Conservation (phyloP, 306 rosid species). For the Malus asiatica region DNA sequence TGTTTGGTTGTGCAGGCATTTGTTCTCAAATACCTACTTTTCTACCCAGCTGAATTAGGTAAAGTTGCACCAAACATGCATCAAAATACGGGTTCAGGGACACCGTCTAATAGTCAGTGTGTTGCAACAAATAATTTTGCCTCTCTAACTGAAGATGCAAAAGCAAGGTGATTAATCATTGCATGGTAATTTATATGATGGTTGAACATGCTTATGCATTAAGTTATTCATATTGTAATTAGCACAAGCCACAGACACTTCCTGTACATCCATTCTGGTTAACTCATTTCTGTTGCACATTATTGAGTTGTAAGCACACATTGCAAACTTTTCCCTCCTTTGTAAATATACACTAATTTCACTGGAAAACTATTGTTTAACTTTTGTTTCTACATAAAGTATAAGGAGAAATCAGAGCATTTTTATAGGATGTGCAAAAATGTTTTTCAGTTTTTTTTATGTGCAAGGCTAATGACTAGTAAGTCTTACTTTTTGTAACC, state of each 20-base stretch:
- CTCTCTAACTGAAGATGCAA: slow-evolving; percentile 62
- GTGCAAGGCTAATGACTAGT: not conserved
- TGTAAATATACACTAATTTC: not conserved
- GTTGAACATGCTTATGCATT: slow-evolving; percentile 14
- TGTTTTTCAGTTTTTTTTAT: not conserved
- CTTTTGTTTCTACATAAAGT: not conserved
- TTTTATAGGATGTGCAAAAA: not conserved
- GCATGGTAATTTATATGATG: slow-evolving; percentile 14
- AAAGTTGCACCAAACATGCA: slow-evolving; percentile 36
- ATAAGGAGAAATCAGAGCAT: not conserved
- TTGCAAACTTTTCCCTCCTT: not conserved
- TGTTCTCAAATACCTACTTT: slow-evolving; percentile 81
- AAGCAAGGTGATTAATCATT: slow-evolving; percentile 66
- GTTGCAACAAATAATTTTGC: slow-evolving; percentile 56
- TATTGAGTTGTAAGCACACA: not conserved
- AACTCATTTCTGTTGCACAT: not conserved
- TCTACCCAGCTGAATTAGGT: slow-evolving; percentile 51
- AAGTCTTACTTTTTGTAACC: not conserved
- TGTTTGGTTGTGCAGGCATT: slow-evolving; percentile 63
- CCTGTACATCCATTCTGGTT: not conserved
- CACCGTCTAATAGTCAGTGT: slow-evolving; percentile 37
- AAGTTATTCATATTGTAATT: not conserved
- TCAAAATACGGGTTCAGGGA: slow-evolving; percentile 40
- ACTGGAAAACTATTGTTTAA: not conserved
- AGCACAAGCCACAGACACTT: not conserved